A percentile compares a stretch with the other conserved stretches of the same genome.
phyloP scores from a whole-genome alignment of 106 monocot genomes.

The Acanthochlamys bracteata region DNA sequence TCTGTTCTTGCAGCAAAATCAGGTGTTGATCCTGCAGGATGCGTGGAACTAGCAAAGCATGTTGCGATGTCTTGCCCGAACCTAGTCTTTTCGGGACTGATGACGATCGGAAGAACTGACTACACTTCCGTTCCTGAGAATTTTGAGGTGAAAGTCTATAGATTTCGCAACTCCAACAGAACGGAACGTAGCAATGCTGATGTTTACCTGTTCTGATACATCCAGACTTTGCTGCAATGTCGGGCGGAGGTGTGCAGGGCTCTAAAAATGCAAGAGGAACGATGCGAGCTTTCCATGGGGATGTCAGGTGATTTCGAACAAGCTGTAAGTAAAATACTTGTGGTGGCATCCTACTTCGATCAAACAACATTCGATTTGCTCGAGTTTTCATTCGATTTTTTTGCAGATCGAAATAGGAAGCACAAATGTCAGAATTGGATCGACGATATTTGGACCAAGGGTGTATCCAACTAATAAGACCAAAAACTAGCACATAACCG shows the following conservation, averaged over 20 bases:
- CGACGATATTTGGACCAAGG: slow-evolving; percentile 37
- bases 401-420: slow-evolving; percentile 41
- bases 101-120: slow-evolving; percentile 85
- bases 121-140: slow-evolving; percentile 86
- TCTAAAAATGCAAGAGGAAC: neutral
- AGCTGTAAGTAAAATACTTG: slow-evolving; percentile 30
- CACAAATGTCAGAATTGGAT: slow-evolving; percentile 37
- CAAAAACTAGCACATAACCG: slow-evolving; percentile 2
- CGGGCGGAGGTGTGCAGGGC: neutral
- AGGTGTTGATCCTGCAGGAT: slow-evolving; percentile 66
- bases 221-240: neutral
- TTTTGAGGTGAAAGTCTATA: slow-evolving; percentile 38
- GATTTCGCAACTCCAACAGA: no score
- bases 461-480: slow-evolving; percentile 27
- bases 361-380: neutral
- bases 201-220: neutral
- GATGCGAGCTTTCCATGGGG: slow-evolving; percentile 57
- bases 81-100: slow-evolving; percentile 74
- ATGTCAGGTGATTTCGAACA: slow-evolving; percentile 76
- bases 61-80: slow-evolving; percentile 65
- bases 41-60: slow-evolving; percentile 66
- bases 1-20: slow-evolving; percentile 68
- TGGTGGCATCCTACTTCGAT: neutral
- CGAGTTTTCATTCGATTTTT: neutral
- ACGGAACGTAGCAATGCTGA: neutral